Percentiles rank a stretch among this genome's conserved stretches.
These are phyloP conservation scores for Phytophthora capsici DNA, from an alignment of 352 stramenopile species.

Conservation along the genomic window DNA sequence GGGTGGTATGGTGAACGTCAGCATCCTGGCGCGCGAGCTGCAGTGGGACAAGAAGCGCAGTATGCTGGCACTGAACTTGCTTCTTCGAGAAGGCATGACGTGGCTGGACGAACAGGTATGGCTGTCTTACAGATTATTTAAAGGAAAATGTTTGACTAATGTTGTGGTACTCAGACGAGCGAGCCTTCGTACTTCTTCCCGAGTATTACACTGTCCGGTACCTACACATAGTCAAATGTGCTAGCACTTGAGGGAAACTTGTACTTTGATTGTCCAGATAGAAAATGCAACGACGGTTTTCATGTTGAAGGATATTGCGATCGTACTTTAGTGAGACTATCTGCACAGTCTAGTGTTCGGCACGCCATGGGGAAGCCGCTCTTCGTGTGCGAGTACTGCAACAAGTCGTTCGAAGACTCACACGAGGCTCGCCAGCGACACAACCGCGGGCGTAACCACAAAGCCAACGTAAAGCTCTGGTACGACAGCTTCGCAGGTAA, in stretches of 20 bases:
- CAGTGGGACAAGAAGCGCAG: slow-evolving; percentile 93
- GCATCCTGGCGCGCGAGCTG: slow-evolving; percentile 81
- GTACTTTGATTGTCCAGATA: slow-evolving; percentile 7
- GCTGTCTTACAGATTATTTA: too few relatives aligned
- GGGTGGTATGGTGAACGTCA: slow-evolving; percentile 88
- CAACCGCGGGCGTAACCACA: slow-evolving; percentile 73
- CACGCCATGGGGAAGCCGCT: slow-evolving; percentile 63
- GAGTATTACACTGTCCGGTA: slow-evolving; percentile 83
- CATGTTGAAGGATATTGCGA: slow-evolving; percentile 5
- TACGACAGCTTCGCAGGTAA: slow-evolving; percentile 82
- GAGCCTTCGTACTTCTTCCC: slow-evolving; percentile 88
- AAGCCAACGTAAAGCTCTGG: slow-evolving; percentile 86
- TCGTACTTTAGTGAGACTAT: slow-evolving; percentile 47
- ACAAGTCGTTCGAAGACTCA: slow-evolving; percentile 85
- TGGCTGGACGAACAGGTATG: slow-evolving; percentile 94
- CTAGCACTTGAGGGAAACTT: not conserved
- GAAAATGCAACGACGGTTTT: slow-evolving; percentile 5
- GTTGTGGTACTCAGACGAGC: slow-evolving; percentile 35
- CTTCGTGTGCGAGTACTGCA: slow-evolving; percentile 81
- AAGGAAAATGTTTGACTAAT: slow-evolving; percentile 1
- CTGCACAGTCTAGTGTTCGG: not conserved
- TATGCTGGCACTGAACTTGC: slow-evolving; percentile 90
- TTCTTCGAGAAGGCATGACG: slow-evolving; percentile 95
- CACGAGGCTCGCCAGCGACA: slow-evolving; percentile 73
- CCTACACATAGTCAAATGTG: slow-evolving; percentile 60